These are phyloP conservation scores for Betula pendula DNA, from an alignment of 306 rosid species.

Conservation along the genomic window DNA sequence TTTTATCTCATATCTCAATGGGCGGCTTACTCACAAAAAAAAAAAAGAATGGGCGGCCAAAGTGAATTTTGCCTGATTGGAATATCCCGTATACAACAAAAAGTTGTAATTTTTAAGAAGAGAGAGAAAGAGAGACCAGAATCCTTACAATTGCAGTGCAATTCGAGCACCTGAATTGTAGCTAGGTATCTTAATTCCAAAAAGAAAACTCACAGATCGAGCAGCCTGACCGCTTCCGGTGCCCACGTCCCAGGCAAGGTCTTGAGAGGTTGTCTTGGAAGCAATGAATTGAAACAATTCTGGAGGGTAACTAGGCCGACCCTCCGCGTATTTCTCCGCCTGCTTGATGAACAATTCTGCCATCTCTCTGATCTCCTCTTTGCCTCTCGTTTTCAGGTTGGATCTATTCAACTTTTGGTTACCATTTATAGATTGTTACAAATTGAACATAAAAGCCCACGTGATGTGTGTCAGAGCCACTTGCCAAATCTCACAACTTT, in stretches of 20 bases:
- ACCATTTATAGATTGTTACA: not conserved
- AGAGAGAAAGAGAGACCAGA: no score
- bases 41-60: no score
- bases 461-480: no score
- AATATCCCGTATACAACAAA: not conserved
- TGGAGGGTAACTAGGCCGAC: slow-evolving; percentile 66
- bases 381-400: not conserved
- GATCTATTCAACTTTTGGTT: not conserved
- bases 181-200: no score
- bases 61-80: not conserved
- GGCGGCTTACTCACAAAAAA: no score
- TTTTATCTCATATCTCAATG: no score
- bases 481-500: no score
- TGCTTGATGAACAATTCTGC: slow-evolving; percentile 50
- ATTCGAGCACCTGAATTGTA: no score
- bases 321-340: slow-evolving; percentile 53
- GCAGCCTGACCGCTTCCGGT: slow-evolving; percentile 93
- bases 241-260: slow-evolving; percentile 82
- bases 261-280: slow-evolving; percentile 58
- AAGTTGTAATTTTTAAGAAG: not conserved
- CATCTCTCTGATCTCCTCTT: slow-evolving; percentile 16
- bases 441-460: no score
- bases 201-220: slow-evolving; percentile 43
- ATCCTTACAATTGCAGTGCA: no score
- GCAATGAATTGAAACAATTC: slow-evolving; percentile 60